phyloP scores from a whole-genome alignment of 331 rosid genomes.

The Pyracantha coccinea region DNA sequence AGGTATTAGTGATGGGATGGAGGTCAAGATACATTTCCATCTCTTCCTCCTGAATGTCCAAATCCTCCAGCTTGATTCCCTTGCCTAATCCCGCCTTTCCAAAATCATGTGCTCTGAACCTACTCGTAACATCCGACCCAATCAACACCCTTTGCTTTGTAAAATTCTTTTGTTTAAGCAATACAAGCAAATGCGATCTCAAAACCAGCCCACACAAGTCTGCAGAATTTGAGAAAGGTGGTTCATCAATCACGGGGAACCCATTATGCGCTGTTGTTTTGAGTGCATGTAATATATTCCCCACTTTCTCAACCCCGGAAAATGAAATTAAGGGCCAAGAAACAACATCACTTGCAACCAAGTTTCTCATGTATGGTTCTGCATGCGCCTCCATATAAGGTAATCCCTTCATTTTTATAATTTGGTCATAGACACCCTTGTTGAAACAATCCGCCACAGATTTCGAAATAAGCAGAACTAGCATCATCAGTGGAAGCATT shows the following conservation, averaged over 20 bases:
- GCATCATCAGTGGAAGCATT: conserved; percentile 67
- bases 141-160: conserved; percentile 26
- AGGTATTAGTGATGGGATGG: conserved; percentile 66
- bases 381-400: conserved; percentile 92
- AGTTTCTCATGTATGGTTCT: conserved; percentile 74
- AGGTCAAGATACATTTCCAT: conserved; percentile 83
- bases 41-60: conserved; percentile 62
- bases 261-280: conserved; percentile 62
- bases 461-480: conserved; percentile 66
- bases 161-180: conserved; percentile 59
- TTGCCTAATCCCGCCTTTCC: conserved; percentile 79
- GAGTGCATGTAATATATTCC: conserved; percentile 43
- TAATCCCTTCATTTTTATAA: conserved; percentile 65
- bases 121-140: conserved; percentile 21
- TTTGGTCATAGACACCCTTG: conserved; percentile 84
- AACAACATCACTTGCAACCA: conserved; percentile 66
- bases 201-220: conserved; percentile 83
- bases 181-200: conserved; percentile 75
- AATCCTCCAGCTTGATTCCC: conserved; percentile 57
- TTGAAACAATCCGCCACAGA: conserved; percentile 76
- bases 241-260: conserved; percentile 84
- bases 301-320: conserved; percentile 65
- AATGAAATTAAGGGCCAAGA: conserved; percentile 64
- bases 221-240: conserved; percentile 53
- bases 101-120: conserved; percentile 50